phyloP scores from a whole-genome alignment of 805 yeast genomes.

The Wickerhamomyces tratensis region DNA sequence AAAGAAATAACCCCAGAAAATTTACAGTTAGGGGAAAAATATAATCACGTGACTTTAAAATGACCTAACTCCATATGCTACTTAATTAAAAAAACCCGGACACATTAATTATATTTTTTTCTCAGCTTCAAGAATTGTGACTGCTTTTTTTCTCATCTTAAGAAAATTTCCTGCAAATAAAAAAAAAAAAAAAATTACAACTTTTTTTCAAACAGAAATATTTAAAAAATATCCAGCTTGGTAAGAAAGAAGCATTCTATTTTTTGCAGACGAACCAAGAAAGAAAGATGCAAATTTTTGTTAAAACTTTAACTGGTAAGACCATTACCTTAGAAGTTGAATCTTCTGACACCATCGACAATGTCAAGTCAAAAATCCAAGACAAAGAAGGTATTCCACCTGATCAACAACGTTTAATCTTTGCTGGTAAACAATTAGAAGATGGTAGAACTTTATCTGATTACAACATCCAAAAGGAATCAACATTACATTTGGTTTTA shows the following conservation, averaged over 20 bases:
- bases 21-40: no score
- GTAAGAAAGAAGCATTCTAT: conserved; percentile 21
- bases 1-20: no score
- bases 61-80: no score
- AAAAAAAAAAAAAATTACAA: no score
- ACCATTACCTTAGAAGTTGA: conserved; percentile 97
- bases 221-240: conserved; percentile 3
- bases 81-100: no score
- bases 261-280: conserved; percentile 38
- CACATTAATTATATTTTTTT: no score
- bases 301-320: conserved; percentile 99
- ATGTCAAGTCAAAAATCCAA: conserved; percentile 93
- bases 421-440: conserved; percentile 96
- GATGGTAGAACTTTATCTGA: conserved; percentile 94
- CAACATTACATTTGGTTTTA: conserved; percentile 89
- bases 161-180: no score
- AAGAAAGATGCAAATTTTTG: conserved; percentile 80
- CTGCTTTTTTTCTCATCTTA: no score
- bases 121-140: no score
- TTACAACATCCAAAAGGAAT: conserved; percentile 98
- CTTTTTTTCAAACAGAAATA: background rate
- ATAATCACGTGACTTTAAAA: no score
- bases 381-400: conserved; percentile 98
- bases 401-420: conserved; percentile 94
- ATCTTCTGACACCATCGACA: conserved; percentile 95